Percentiles rank a stretch among this genome's conserved stretches.
These are phyloP conservation scores for Stramenopiles sp. DNA, from an alignment of 352 stramenopile genomes.

Conservation along the genomic window DNA sequence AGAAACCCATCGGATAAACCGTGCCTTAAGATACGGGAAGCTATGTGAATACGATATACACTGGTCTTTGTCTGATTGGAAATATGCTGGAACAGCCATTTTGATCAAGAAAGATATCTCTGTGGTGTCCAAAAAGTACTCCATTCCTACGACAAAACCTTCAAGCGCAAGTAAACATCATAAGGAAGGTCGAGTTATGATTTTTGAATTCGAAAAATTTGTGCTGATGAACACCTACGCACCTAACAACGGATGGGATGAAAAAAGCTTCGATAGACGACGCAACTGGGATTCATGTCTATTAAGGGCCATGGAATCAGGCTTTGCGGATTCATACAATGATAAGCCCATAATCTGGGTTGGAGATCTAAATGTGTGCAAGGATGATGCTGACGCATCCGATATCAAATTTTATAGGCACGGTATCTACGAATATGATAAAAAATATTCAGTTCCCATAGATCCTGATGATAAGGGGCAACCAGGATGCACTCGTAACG, in stretches of 20 bases:
- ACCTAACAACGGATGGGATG: conserved; percentile 26
- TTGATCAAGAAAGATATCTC: background rate
- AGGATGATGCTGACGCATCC: conserved; percentile 22
- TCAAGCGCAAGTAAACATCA: conserved; percentile 23
- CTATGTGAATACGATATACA: background rate
- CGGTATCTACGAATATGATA: background rate
- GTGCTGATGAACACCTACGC: conserved; percentile 23
- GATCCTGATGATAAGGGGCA: conserved; percentile 23
- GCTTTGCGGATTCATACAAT: background rate
- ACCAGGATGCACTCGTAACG: conserved; percentile 25
- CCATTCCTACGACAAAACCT: background rate
- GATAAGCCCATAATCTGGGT: conserved; percentile 19
- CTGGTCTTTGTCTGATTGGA: background rate
- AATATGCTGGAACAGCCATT: background rate
- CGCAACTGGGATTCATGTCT: conserved; percentile 21
- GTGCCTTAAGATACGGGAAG: too few relatives aligned
- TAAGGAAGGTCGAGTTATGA: conserved; percentile 24
- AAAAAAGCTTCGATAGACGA: conserved; percentile 19
- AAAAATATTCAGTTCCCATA: background rate
- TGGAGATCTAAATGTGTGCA: conserved; percentile 25
- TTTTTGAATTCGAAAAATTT: conserved; percentile 25
- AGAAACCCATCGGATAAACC: too few relatives aligned
- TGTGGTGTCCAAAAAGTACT: background rate
- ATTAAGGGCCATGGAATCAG: background rate
- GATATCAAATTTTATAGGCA: conserved; percentile 24